phyloP scores from a whole-genome alignment of 1,284 basidiomycete genomes.

The Testicularia cyperi region DNA sequence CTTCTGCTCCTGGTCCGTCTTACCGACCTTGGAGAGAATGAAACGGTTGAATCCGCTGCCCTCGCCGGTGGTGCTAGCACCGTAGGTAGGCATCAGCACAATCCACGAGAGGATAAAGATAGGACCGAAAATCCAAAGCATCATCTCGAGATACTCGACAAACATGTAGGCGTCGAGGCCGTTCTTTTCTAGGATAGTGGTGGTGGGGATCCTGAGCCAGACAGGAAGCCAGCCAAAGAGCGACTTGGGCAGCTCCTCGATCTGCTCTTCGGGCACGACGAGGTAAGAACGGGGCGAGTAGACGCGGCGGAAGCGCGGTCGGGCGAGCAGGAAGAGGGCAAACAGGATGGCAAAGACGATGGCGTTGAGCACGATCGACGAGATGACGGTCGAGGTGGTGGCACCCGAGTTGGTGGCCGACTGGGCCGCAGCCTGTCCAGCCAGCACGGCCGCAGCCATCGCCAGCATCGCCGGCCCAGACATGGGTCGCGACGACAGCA shows the following conservation, averaged over 20 bases:
- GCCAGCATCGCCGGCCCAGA: conserved; percentile 19
- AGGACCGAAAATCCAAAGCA: conserved; percentile 76
- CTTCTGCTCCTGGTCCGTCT: conserved; percentile 37
- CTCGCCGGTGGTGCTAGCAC: conserved; percentile 60
- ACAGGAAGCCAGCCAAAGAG: conserved; percentile 61
- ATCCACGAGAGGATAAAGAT: conserved; percentile 63
- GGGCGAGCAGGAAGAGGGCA: conserved; percentile 58
- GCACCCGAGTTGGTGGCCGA: conserved; percentile 13
- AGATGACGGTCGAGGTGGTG: conserved; percentile 55
- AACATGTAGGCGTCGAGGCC: conserved; percentile 94
- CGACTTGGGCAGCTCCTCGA: conserved; percentile 57
- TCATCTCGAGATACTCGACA: conserved; percentile 78
- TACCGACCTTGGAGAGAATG: conserved; percentile 72
- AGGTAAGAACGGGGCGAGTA: conserved; percentile 61
- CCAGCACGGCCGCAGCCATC: conserved; percentile 17
- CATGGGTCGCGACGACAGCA: conserved; percentile 34
- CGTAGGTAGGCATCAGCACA: conserved; percentile 68
- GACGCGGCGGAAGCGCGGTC: conserved; percentile 60
- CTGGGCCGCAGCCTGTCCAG: conserved; percentile 22
- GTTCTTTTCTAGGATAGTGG: conserved; percentile 65
- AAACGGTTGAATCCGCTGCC: conserved; percentile 73
- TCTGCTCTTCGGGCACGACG: conserved; percentile 53
- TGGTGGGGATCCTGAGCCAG: conserved; percentile 56
- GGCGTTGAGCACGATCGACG: conserved; percentile 55
- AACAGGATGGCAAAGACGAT: conserved; percentile 56